Percentiles rank a stretch among this genome's conserved stretches.
phyloP scores from a whole-genome alignment of 345 rosid species.

The Eutrema yunnanense region DNA sequence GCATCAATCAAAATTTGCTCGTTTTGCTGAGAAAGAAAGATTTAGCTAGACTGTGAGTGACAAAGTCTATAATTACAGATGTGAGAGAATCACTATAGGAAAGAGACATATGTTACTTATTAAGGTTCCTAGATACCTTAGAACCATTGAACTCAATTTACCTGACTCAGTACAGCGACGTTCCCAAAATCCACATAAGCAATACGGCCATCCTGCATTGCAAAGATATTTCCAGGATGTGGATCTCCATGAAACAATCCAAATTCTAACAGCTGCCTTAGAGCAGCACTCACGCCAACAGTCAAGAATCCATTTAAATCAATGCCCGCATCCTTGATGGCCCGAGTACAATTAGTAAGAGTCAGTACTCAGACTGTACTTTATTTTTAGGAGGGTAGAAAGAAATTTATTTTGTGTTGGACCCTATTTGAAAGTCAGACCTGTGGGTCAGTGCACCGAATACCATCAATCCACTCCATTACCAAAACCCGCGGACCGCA shows the following conservation, averaged over 20 bases:
- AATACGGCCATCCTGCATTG: constrained; percentile 95
- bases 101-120: not conserved
- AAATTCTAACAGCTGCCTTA: constrained; percentile 85
- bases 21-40: constrained; percentile 69
- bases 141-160: constrained; percentile 25
- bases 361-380: constrained; percentile 4
- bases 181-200: constrained; percentile 99
- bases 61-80: not conserved
- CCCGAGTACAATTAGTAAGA: constrained; percentile 41
- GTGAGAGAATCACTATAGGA: not conserved
- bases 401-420: not conserved
- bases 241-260: constrained; percentile 99
- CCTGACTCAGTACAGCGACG: constrained; percentile 98
- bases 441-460: constrained; percentile 96
- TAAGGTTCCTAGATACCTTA: not conserved
- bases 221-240: constrained; percentile 98
- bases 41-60: constrained; percentile 1
- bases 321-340: constrained; percentile 82
- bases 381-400: not conserved
- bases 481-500: constrained; percentile 91
- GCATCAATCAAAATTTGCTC: constrained; percentile 97
- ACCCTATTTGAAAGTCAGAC: constrained; percentile 33
- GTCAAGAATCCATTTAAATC: constrained; percentile 87
- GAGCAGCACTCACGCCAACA: constrained; percentile 97
- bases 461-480: constrained; percentile 99